A percentile compares a stretch with the other conserved stretches of the same genome.
phyloP scores from a whole-genome alignment of 371 early-diverging fungal species.

The Sporodiniella umbellata region DNA sequence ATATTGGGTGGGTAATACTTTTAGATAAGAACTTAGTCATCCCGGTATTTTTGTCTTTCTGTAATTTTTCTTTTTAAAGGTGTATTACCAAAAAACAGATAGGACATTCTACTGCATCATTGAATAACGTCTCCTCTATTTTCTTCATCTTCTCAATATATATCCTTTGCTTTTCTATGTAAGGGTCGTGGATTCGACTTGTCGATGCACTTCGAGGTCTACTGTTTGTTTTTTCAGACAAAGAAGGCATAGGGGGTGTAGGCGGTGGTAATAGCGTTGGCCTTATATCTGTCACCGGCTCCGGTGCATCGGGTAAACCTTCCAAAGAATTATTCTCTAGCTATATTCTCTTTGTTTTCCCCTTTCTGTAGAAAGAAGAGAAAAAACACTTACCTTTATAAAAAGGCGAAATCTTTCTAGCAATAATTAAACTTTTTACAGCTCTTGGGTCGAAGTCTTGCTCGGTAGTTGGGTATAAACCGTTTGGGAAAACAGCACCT shows the following conservation, averaged over 20 bases:
- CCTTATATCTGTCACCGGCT: constrained; percentile 21
- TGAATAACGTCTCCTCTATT: constrained; percentile 48
- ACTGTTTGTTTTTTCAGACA: neutral
- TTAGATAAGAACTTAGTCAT: neutral
- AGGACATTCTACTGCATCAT: constrained; percentile 83
- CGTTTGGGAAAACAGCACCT: constrained; percentile 69
- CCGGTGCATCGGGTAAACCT: constrained; percentile 42
- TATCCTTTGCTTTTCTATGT: constrained; percentile 24
- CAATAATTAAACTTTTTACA: constrained; percentile 74
- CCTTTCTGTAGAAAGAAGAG: too few relatives aligned
- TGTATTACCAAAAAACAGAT: constrained; percentile 91
- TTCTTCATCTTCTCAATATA: constrained; percentile 34
- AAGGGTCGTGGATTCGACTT: constrained; percentile 18
- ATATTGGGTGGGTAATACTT: constrained; percentile 89
- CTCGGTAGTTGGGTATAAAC: constrained; percentile 63
- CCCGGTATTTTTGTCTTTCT: neutral
- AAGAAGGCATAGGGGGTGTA: constrained; percentile 13
- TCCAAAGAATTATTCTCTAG: neutral
- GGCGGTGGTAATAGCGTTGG: constrained; percentile 18
- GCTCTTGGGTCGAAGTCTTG: constrained; percentile 78
- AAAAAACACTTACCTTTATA: constrained; percentile 67
- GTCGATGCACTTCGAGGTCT: constrained; percentile 37
- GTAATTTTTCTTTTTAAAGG: neutral
- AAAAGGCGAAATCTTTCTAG: constrained; percentile 81
- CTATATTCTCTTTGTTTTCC: too few relatives aligned